Conservation (phyloP, 1,284 basidiomycete species). For the Trichosporon inkin region DNA sequence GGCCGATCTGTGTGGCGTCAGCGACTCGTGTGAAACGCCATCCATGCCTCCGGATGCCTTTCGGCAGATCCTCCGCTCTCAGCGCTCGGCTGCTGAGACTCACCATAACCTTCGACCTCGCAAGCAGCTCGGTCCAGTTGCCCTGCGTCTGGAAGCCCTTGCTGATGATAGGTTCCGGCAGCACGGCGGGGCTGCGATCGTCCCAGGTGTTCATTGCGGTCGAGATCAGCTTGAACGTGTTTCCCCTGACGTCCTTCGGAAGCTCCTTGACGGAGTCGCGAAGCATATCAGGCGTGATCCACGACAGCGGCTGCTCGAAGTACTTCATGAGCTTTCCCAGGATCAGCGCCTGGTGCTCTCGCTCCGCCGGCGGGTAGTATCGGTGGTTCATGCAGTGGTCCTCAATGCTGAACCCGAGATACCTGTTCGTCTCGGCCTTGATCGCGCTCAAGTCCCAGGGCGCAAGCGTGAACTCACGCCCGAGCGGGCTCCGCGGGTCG, state of each 20-base stretch:
- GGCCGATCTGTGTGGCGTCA: background rate
- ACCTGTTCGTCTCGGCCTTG: background rate
- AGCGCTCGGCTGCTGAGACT: background rate
- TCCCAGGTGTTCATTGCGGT: background rate
- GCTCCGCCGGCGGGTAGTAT: constrained; percentile 9
- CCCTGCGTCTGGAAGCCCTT: constrained; percentile 1
- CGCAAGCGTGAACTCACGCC: constrained; percentile 27
- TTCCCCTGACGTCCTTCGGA: background rate
- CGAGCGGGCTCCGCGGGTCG: constrained; percentile 20
- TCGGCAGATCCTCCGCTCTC: too few relatives aligned
- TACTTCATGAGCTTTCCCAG: constrained; percentile 42
- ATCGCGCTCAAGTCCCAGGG: constrained; percentile 25
- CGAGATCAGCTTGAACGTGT: background rate
- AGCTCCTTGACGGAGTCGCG: background rate
- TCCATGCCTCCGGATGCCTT: too few relatives aligned
- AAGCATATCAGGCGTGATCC: background rate
- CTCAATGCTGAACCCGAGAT: constrained; percentile 46
- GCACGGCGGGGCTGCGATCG: background rate
- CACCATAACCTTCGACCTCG: constrained; percentile 14
- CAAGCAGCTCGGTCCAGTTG: constrained; percentile 13
- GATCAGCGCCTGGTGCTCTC: constrained; percentile 41
- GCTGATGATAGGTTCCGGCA: constrained; percentile 5
- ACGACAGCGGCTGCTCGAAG: constrained; percentile 23
- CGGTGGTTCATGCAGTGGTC: constrained; percentile 27
- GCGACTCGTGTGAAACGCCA: background rate